Base-by-base conservation (phyloP, 2,329 filamentous ascomycete genomes). In the Penicillium palitans region DNA sequence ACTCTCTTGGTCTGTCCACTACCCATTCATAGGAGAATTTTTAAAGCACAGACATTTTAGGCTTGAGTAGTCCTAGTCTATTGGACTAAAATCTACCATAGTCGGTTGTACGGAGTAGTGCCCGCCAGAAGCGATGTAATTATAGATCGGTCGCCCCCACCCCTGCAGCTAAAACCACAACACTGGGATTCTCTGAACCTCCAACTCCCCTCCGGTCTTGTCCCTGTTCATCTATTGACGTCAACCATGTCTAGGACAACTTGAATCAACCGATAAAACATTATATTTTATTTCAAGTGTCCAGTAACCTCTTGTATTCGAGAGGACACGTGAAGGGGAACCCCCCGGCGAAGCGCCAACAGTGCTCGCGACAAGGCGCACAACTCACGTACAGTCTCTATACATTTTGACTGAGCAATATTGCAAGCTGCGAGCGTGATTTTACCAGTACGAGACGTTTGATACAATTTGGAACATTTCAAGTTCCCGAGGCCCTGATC, bases 151-250 rank as follows among this genome's bases (percentile, higher is more conserved):
- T 50, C 51, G 53, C 60, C 59, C 58, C 57, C 65, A 61, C 61
- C 66, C 66, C 69, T 72, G 68, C 66, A 71, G 66, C 65, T 66
- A 70, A 69, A 71, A 70, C 71, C 69, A 71, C 65, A 66, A 53
- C 63, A 63, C 65, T 63, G 69, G 69, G 62, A 63, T 68, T 60
- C 58, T 62, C 56, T 58, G 55, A 63, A 64, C 59, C 52, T 62
- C 62, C 58, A 46, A 57, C 60, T 54, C 39, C 19, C 37, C 48
- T 53, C 52, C 39, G 47, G 50, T 40, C 29, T 59, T 51, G 49
- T 48, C 55, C 55, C 55, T 45, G 46, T 50, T 39, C 45, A 56
- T 57, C 40, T 37, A 53, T 50, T 42, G 46, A 55, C 45, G 31
- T 45, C 52, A 49, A 56, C 13, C 7, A 63, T 60, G 56, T n/a